These are phyloP conservation scores for Rhododendron williamsianum DNA, from an alignment of 148 eudicot genomes.

Conservation along the genomic window DNA sequence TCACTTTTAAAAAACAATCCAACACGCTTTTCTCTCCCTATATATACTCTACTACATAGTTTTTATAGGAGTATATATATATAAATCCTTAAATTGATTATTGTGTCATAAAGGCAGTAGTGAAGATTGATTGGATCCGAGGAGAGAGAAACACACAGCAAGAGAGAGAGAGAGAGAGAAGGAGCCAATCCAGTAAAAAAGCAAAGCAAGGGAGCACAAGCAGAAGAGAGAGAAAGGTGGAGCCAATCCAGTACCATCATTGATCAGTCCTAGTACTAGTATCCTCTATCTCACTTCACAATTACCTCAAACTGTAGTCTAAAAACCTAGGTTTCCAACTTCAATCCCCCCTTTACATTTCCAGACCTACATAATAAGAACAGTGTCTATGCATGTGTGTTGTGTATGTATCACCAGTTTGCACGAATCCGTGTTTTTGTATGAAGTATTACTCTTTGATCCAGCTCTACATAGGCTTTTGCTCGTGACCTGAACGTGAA, in stretches of 20 bases:
- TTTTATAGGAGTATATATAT: no score
- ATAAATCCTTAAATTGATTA: background rate
- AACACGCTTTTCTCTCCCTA: background rate
- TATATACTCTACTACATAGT: background rate
- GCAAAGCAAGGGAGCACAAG: constrained; percentile 1
- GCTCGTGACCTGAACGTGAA: constrained; percentile 2
- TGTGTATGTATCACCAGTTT: background rate
- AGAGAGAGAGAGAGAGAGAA: background rate
- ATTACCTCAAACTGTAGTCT: constrained; percentile 9
- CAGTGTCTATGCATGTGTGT: background rate
- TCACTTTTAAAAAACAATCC: background rate
- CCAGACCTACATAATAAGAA: background rate
- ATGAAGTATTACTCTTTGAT: background rate
- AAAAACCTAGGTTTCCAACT: constrained; percentile 8
- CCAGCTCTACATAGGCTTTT: background rate
- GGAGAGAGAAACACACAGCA: background rate
- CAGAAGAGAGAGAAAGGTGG: background rate
- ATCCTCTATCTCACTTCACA: background rate
- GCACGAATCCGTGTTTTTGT: background rate
- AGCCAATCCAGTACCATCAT: background rate
- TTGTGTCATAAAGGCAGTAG: background rate
- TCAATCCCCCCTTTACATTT: constrained; percentile 1
- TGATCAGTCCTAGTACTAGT: background rate
- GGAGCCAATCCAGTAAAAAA: constrained; percentile 1
- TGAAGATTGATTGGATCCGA: constrained; percentile 16